Evolutionary conservation across 2,329 filamentous ascomycete genomes (phyloP).

Genomic region (Proliferodiscus dingleyae): DNA sequence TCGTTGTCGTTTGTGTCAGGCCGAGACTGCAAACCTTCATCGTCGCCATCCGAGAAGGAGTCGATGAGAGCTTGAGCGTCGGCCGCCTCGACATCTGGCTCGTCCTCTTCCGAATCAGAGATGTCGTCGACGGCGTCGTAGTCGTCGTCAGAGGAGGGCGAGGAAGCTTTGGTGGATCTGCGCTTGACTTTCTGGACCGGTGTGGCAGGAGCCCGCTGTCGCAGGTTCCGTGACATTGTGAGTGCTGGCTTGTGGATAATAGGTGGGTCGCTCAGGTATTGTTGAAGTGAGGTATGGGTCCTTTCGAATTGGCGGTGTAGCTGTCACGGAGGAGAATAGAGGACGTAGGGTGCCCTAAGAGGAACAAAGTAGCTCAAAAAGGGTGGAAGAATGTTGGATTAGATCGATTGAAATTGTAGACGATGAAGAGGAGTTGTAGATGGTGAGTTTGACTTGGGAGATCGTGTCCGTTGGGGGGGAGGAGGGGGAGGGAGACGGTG

Average conservation of each 20-base stretch:
- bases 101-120: conserved; percentile 74
- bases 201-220: conserved; percentile 42
- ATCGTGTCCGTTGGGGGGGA: too few species aligned
- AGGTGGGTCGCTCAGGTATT: too few species aligned
- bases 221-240: conserved; percentile 43
- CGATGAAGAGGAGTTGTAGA: conserved; percentile 6
- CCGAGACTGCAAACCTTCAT: conserved; percentile 34
- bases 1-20: conserved; percentile 35
- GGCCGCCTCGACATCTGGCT: conserved; percentile 70
- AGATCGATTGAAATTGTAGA: conserved; percentile 15
- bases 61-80: conserved; percentile 71
- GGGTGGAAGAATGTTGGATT: neutral
- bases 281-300: too few species aligned
- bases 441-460: conserved; percentile 6
- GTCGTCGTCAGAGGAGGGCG: conserved; percentile 57
- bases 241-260: too few species aligned
- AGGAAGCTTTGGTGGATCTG: conserved; percentile 41
- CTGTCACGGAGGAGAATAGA: neutral
- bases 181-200: conserved; percentile 20
- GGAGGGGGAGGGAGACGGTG: conserved; percentile 4
- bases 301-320: conserved; percentile 19
- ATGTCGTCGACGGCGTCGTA: conserved; percentile 77
- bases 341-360: conserved; percentile 2
- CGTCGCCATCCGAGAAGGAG: conserved; percentile 38
- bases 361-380: conserved; percentile 3